Evolutionary conservation across 805 yeast species (phyloP), one percentile per base, ranked within the genome.

Genomic region (Ogataea pignaliae): DNA sequence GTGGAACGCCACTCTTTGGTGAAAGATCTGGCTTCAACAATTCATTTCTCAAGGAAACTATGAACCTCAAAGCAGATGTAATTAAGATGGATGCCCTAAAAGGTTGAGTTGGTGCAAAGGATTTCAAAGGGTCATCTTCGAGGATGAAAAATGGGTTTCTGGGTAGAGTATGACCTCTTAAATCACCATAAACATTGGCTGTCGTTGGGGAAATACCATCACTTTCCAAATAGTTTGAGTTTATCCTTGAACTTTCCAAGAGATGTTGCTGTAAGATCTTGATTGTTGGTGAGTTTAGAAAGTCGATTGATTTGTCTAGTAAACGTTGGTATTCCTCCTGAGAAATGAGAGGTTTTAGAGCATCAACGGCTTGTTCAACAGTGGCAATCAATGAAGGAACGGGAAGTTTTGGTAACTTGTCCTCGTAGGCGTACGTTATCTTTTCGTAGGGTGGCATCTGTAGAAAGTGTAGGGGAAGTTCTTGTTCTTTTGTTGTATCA

Each of bases 91-190:
- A 79, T 9, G 90, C 82, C 32, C 91, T 61, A 48, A 79, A 83
- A 10, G 78, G 68, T 64, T 85, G 95, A 41, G 76, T 69, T 13
- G 88, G 85, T 11, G 71, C 63, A 42, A 66, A 72, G 46, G 74
- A 75, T 14, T 78, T 71, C 48, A 79, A 71, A 1, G 91, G 90
- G 51, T 85, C 95, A 56, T 84, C 84, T 50, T 84, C 88, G 14
- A 85, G 61, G 10, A 85, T 76, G 51, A 85, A 71, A 55, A 83
- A 85, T 1, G 95, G 95, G 58, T 85, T 85, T 48, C 91, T 69
- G 5, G 95, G 95, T 36, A 85, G 65, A 1, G 82, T 76, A 50
- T 81, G 84, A 16, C 85, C 85, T 40, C 81, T 69, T 28, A 79
- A 65, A 43, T 79, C 84, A 14, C 84, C 83, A 53, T 79, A 79